Conservation (phyloP, 257 asterid species). For the Schizonepeta tenuifolia region DNA sequence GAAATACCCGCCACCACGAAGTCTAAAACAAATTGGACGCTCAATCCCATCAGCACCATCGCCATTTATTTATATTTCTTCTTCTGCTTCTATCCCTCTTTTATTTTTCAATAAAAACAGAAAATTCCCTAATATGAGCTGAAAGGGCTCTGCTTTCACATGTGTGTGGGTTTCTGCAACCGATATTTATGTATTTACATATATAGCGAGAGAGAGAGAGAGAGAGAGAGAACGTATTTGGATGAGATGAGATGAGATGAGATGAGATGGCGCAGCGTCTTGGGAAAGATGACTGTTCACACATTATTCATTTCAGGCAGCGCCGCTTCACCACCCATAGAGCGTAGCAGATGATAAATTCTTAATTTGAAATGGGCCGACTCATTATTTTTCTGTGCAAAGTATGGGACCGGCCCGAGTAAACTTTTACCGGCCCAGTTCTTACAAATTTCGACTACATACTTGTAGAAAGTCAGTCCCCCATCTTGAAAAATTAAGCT, state of each 20-base stretch:
- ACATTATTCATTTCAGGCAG: constrained; percentile 24
- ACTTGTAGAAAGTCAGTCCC: too few species aligned
- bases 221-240: not conserved
- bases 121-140: not conserved
- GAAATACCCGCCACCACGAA: constrained; percentile 84
- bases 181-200: not conserved
- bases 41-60: constrained; percentile 64
- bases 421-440: not conserved
- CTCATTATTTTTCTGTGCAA: not conserved
- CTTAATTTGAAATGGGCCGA: constrained; percentile 21
- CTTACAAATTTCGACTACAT: too few species aligned
- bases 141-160: constrained; percentile 13
- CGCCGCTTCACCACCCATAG: constrained; percentile 47
- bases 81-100: not conserved
- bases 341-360: constrained; percentile 7
- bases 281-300: constrained; percentile 52
- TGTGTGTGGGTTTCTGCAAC: constrained; percentile 4
- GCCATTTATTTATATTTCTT: constrained; percentile 21
- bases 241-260: not conserved
- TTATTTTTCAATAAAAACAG: constrained; percentile 19
- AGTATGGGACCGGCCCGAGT: not conserved
- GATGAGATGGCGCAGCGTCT: constrained; percentile 35
- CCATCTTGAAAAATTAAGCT: too few species aligned
- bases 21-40: constrained; percentile 80
- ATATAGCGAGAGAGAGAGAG: not conserved